Percentiles rank a stretch among this genome's conserved stretches.
Conservation (phyloP, 192 early-diverging fungal species). For the Physocladia obscura region DNA sequence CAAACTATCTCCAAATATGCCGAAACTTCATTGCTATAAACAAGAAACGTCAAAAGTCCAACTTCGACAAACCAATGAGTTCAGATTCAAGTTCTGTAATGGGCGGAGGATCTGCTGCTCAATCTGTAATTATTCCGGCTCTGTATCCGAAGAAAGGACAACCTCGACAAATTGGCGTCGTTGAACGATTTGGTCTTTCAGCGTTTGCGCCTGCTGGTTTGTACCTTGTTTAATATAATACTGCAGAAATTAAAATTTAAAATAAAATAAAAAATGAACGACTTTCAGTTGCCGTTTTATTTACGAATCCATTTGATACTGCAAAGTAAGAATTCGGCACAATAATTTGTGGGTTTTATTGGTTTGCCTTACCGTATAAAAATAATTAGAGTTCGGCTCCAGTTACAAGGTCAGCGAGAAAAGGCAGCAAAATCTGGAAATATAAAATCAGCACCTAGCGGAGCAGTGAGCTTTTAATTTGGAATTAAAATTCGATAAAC, state of each 20-base stretch:
- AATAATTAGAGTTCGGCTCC: conserved; percentile 66
- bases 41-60: too few relatives aligned
- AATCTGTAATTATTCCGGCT: conserved; percentile 40
- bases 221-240: too few relatives aligned
- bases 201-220: conserved; percentile 62
- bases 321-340: conserved; percentile 65
- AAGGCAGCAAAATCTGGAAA: conserved; percentile 24
- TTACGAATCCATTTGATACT: conserved; percentile 78
- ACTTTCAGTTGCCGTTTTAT: conserved; percentile 69
- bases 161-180: conserved; percentile 43
- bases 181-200: conserved; percentile 64
- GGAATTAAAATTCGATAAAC: too few relatives aligned
- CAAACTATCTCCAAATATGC: too few relatives aligned
- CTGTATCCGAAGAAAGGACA: conserved; percentile 46
- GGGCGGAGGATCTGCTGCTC: not conserved
- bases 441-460: conserved; percentile 12
- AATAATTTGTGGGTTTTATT: too few relatives aligned
- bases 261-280: too few relatives aligned
- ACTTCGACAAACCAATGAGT: too few relatives aligned
- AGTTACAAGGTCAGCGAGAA: conserved; percentile 65
- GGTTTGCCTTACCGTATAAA: too few relatives aligned
- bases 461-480: not conserved
- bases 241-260: not conserved
- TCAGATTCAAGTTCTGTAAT: conserved; percentile 22
- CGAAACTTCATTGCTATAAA: too few relatives aligned